Percentiles rank a stretch among this genome's conserved stretches.
phyloP scores from a whole-genome alignment of 2,329 filamentous ascomycete genomes.

The Leptographium galeiforme region DNA sequence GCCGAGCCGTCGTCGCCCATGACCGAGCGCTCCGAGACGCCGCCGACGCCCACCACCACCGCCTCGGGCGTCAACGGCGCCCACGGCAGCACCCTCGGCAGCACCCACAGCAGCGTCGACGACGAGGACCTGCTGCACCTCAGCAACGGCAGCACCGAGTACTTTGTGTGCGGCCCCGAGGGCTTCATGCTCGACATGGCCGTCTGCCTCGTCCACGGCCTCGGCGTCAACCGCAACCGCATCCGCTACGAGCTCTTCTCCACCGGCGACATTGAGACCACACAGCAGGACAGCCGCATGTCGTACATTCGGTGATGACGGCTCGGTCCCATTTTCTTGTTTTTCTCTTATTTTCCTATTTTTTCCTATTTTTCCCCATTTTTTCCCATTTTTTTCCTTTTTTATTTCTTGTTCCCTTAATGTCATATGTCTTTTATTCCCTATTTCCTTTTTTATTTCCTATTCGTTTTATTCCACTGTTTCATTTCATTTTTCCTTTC shows the following conservation, averaged over 20 bases:
- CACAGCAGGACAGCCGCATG: slow-evolving; percentile 7
- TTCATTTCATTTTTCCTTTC: not conserved
- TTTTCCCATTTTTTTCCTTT: not conserved
- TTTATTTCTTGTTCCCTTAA: not conserved
- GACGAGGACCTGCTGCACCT: slow-evolving; percentile 31
- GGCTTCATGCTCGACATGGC: slow-evolving; percentile 40
- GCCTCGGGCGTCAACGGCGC: not conserved
- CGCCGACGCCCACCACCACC: slow-evolving; percentile 2
- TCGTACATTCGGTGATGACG: not conserved
- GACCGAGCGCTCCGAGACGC: slow-evolving; percentile 2
- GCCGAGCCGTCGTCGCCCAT: not conserved
- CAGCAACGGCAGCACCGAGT: slow-evolving; percentile 31
- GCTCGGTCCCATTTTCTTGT: too few species aligned
- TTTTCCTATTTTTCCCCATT: not conserved
- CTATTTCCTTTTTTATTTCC: too few species aligned
- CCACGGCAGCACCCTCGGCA: not conserved
- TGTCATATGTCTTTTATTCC: too few species aligned
- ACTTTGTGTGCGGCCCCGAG: slow-evolving; percentile 41
- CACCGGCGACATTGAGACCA: slow-evolving; percentile 20
- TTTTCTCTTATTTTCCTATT: too few species aligned
- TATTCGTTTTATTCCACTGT: not conserved
- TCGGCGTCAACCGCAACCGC: slow-evolving; percentile 24
- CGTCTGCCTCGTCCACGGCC: slow-evolving; percentile 23
- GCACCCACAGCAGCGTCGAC: not conserved
- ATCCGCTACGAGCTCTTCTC: slow-evolving; percentile 35